Evolutionary conservation across 306 rosid species (phyloP).

Genomic region (Begonia masoniana): DNA sequence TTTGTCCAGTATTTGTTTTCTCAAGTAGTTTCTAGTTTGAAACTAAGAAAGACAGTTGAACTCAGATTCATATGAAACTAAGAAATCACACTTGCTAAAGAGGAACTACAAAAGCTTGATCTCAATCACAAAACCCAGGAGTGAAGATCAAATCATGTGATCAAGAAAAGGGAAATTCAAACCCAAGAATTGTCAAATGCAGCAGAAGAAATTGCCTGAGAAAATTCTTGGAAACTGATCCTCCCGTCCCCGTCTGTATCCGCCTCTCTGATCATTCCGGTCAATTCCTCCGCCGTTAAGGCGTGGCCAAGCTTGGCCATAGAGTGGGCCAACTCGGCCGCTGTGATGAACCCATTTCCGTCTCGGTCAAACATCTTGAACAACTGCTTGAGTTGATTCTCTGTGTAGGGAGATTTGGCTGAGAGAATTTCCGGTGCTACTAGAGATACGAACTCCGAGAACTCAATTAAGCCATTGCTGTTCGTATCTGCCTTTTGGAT

Average conservation of each 20-base stretch:
- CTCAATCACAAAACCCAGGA: background rate
- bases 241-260: conserved; percentile 74
- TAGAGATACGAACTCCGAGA: conserved; percentile 61
- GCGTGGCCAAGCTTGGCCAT: conserved; percentile 94
- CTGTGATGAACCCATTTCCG: conserved; percentile 57
- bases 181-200: conserved; percentile 27
- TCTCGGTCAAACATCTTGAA: conserved; percentile 72
- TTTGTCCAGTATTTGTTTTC: too few relatives aligned
- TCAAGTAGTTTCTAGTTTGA: too few relatives aligned
- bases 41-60: too few relatives aligned
- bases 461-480: conserved; percentile 68
- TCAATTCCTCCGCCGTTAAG: conserved; percentile 55
- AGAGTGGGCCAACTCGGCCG: conserved; percentile 65
- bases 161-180: background rate
- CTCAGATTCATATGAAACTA: too few relatives aligned
- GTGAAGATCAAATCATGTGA: background rate
- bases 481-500: conserved; percentile 65
- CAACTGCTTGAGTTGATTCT: conserved; percentile 33
- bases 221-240: conserved; percentile 63
- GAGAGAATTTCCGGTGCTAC: conserved; percentile 73
- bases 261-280: conserved; percentile 73
- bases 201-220: conserved; percentile 53
- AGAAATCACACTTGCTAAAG: too few relatives aligned
- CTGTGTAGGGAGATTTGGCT: conserved; percentile 65
- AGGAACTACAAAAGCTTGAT: too few relatives aligned